Base-by-base conservation (phyloP, 2,329 filamentous ascomycete species). In the Hirsutella minnesotensis region DNA sequence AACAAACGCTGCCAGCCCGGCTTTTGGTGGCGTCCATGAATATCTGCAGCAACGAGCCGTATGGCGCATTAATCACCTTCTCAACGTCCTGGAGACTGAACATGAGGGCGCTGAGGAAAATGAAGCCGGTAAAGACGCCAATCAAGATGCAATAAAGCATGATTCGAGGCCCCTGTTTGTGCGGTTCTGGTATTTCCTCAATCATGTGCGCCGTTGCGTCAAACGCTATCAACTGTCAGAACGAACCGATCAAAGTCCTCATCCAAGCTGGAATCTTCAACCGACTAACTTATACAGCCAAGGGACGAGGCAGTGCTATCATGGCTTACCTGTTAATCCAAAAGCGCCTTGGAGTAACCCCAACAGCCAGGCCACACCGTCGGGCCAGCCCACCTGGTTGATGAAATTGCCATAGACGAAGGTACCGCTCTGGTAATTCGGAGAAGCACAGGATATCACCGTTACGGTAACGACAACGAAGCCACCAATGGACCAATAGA, bases 381-480 rank as follows among this genome's bases (percentile, higher is more conserved):
- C 77, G 0, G 81, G 80, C 81, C 80, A 85, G 35, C 78, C 79
- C 9, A 75, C 78, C 38, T 73, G 58, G 49, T 87, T 87, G 55
- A 83, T 72, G 53, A 86, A 86, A 2, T 75, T 60, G 5, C 71
- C 67, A 48, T 83, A 86, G 10, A 86, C 82, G 41, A 82, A 83
- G 9, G 69, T 57, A 15, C 69, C 81, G 8, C 69, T 72, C 51
- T 79, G 78, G 53, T 75, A 86, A 49, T 80, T 65, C 0, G 79
- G 79, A 2, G 81, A 72, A 0, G 80, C 69, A 53, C 78, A 83
- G 4, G 80, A 70, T 39, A 88, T 62, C 0, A 83, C 67, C 0
- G 81, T 83, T 47, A 86, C 83, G 47, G 69, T 81, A 49, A 87
- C 84, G 44, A 86, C 65, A 36, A 74, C 62, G 50, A 87, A 86